A percentile compares a stretch with the other conserved stretches of the same genome.
Conservation (phyloP, 108 stramenopile genomes). For the Nitzschia sp. region DNA sequence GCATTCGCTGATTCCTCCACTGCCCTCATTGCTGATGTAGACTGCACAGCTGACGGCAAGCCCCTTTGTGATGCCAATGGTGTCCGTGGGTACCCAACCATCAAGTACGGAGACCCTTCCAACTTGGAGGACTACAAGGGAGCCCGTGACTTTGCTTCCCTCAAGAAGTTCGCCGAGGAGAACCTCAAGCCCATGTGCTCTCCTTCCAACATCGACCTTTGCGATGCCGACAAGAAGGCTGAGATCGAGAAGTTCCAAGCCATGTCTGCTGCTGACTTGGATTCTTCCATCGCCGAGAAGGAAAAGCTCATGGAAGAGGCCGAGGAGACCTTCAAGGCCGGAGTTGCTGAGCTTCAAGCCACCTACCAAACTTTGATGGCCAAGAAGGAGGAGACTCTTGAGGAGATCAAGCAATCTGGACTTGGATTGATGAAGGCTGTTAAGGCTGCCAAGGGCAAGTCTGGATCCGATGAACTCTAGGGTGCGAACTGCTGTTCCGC, state of each 20-base stretch:
- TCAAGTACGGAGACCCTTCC: slow-evolving; percentile 76
- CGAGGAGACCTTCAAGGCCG: slow-evolving; percentile 63
- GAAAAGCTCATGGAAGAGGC: slow-evolving; percentile 67
- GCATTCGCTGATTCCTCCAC: slow-evolving; percentile 54
- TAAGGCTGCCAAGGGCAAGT: slow-evolving; percentile 45
- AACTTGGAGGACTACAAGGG: slow-evolving; percentile 85
- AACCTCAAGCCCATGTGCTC: slow-evolving; percentile 67
- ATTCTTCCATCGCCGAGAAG: slow-evolving; percentile 58
- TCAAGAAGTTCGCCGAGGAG: slow-evolving; percentile 74
- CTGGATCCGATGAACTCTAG: slow-evolving; percentile 68
- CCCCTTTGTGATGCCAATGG: slow-evolving; percentile 76
- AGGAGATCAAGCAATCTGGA: slow-evolving; percentile 77
- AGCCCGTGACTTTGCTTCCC: slow-evolving; percentile 58
- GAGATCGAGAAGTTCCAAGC: slow-evolving; percentile 70
- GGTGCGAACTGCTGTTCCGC: too few species aligned
- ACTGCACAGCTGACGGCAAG: slow-evolving; percentile 78
- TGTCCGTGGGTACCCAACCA: slow-evolving; percentile 81
- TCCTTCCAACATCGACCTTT: slow-evolving; percentile 69
- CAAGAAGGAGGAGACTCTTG: slow-evolving; percentile 73
- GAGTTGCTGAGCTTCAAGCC: slow-evolving; percentile 69
- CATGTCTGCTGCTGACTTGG: slow-evolving; percentile 54
- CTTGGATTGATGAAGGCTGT: slow-evolving; percentile 89
- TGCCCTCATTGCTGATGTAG: slow-evolving; percentile 82
- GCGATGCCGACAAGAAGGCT: slow-evolving; percentile 77
- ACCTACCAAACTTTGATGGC: slow-evolving; percentile 55